Evolutionary conservation across 257 asterid genomes (phyloP), one percentile per base, ranked within the genome.

Genomic region (Nicotiana obtusifolia): DNA sequence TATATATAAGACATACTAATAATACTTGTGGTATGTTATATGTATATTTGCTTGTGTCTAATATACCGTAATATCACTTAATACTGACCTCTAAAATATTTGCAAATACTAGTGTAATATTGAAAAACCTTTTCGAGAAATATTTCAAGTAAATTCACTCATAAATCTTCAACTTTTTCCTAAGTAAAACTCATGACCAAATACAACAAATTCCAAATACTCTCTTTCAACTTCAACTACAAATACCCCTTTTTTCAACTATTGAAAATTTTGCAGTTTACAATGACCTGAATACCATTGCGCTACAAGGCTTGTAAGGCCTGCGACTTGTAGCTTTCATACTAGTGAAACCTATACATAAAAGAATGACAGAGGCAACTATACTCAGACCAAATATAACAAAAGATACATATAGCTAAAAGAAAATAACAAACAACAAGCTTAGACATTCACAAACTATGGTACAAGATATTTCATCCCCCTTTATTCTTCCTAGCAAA

Each of bases 401-500:
- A 1, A 62, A 24, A 24, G 9, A 62, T 26, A 26, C n/a, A 64
- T 13, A 13, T 62, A 4, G 15, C 53, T 1, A 16, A 64, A 64
- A 20, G 52, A 20, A n/a, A 11, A 67, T 9, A 53, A 11, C 56
- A 81, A 24, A 65, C 24, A 16, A 0, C 2, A n/a, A 66, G 11
- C 20, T 17, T 14, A 30, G 47, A 16, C 76, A 37, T 16, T 53
- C 44, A 28, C 47, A 37, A 53, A 26, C 14, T 30, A 47, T 22
- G 31, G 75, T 26, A 62, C 82, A 31, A 53, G 3, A 75, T 26
- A 64, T 47, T 22, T 82, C 41, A 82, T 57, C 84, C 47, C 66
- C 28, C 66, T 62, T 83, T 57, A 6, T 84, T 84, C 80, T 82
- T 84, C 88, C 66, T 68, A 17, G 84, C 11, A 87, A 87, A 87